A percentile compares a stretch with the other conserved stretches of the same genome.
These are phyloP conservation scores for Beauveria asiatica DNA, from an alignment of 2,329 filamentous ascomycete genomes.

Conservation along the genomic window DNA sequence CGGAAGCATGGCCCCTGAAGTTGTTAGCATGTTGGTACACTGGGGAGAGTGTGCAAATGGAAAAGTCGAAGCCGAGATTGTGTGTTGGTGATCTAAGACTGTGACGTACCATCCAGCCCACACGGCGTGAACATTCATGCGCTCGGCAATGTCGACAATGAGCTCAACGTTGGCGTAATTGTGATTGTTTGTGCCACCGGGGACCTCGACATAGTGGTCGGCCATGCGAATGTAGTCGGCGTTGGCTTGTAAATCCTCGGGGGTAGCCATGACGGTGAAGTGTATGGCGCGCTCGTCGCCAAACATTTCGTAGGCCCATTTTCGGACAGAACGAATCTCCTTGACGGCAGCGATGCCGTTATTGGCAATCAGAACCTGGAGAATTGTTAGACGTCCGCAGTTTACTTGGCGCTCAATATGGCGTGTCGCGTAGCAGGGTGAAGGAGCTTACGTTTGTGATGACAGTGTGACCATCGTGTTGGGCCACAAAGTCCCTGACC, in stretches of 20 bases:
- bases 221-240: constrained; percentile 99
- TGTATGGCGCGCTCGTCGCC: constrained; percentile 97
- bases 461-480: constrained; percentile 88
- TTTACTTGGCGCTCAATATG: too few species aligned
- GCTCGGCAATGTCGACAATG: constrained; percentile 97
- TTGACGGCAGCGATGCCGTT: constrained; percentile 99
- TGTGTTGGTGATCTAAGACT: background rate
- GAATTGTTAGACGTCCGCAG: background rate
- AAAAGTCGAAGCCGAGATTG: background rate
- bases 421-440: background rate
- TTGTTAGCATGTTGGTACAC: background rate
- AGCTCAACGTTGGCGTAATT: constrained; percentile 99
- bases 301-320: constrained; percentile 99
- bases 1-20: constrained; percentile 84
- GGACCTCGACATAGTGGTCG: constrained; percentile 98
- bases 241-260: constrained; percentile 93
- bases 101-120: constrained; percentile 92
- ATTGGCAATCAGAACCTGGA: constrained; percentile 95
- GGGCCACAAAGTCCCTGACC: constrained; percentile 92
- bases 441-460: constrained; percentile 77
- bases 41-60: background rate
- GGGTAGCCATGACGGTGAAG: constrained; percentile 99
- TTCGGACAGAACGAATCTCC: constrained; percentile 96
- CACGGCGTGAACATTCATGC: constrained; percentile 96
- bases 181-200: constrained; percentile 99